These are phyloP conservation scores for Magnaporthiopsis rhizophila DNA, from an alignment of 2,329 filamentous ascomycete genomes.

Conservation along the genomic window DNA sequence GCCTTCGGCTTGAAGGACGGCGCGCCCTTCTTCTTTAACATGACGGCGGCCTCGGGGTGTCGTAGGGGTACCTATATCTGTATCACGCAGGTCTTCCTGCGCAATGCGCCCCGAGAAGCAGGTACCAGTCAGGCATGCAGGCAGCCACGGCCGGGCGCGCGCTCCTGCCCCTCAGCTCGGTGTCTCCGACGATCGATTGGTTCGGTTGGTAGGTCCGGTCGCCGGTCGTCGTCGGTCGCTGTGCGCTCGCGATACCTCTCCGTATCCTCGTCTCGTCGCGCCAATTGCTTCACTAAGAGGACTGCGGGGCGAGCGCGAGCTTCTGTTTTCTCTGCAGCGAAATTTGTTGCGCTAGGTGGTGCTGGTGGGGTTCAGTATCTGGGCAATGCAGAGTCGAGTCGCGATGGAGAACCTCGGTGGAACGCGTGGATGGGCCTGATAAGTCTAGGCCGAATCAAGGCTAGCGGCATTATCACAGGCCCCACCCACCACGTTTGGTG, in stretches of 20 bases:
- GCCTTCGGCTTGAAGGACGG: constrained; percentile 65
- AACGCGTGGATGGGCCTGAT: constrained; percentile 1
- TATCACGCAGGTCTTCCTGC: background rate
- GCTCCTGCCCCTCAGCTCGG: background rate
- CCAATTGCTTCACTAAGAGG: background rate
- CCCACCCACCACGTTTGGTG: background rate
- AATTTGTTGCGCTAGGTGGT: background rate
- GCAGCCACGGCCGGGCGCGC: background rate
- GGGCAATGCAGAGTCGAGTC: background rate
- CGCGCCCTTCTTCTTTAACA: constrained; percentile 60
- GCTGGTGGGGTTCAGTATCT: background rate
- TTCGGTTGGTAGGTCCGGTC: background rate
- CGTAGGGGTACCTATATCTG: background rate
- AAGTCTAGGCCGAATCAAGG: background rate
- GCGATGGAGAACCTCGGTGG: background rate
- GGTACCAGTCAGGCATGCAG: background rate
- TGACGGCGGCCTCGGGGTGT: constrained; percentile 15
- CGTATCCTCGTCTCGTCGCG: background rate
- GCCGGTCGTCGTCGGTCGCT: background rate
- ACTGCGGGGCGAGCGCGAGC: background rate
- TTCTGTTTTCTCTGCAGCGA: background rate
- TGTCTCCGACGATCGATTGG: background rate
- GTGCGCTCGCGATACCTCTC: background rate
- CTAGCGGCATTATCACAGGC: background rate
- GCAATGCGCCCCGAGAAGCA: background rate